Conservation (phyloP, 805 yeast species). For the Jamesozyma lodderae region DNA sequence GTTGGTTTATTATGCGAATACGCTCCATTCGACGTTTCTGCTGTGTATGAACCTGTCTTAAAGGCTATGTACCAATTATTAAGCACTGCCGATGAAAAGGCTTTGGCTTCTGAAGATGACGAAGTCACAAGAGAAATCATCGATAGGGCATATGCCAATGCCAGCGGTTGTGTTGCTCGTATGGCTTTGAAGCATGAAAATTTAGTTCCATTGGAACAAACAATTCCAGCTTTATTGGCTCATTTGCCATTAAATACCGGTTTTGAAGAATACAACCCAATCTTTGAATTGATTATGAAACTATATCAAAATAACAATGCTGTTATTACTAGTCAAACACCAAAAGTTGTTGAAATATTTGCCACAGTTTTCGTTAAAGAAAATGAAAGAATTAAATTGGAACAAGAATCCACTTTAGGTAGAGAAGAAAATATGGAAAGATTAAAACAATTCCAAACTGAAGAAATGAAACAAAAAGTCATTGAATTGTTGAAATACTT, state of each 20-base stretch:
- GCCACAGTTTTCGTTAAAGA: constrained; percentile 68
- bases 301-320: constrained; percentile 59
- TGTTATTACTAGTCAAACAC: constrained; percentile 45
- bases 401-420: constrained; percentile 69
- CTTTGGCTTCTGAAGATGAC: constrained; percentile 41
- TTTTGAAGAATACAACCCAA: constrained; percentile 86
- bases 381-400: constrained; percentile 59
- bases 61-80: constrained; percentile 60
- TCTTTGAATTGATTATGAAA: constrained; percentile 65
- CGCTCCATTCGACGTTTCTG: constrained; percentile 45
- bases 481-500: constrained; percentile 64
- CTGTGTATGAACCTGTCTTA: constrained; percentile 61
- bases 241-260: constrained; percentile 85
- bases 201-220: constrained; percentile 68
- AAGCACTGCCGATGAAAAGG: constrained; percentile 71
- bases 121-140: constrained; percentile 73
- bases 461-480: constrained; percentile 55
- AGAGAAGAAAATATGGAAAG: constrained; percentile 76
- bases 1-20: constrained; percentile 62
- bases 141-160: constrained; percentile 83
- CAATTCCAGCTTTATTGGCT: constrained; percentile 61
- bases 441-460: constrained; percentile 68
- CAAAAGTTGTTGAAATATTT: constrained; percentile 57
- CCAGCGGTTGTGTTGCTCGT: constrained; percentile 95
- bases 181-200: constrained; percentile 65